Base-by-base conservation (phyloP, 2,329 filamentous ascomycete species). In the Dryadomyces quercivorus region DNA sequence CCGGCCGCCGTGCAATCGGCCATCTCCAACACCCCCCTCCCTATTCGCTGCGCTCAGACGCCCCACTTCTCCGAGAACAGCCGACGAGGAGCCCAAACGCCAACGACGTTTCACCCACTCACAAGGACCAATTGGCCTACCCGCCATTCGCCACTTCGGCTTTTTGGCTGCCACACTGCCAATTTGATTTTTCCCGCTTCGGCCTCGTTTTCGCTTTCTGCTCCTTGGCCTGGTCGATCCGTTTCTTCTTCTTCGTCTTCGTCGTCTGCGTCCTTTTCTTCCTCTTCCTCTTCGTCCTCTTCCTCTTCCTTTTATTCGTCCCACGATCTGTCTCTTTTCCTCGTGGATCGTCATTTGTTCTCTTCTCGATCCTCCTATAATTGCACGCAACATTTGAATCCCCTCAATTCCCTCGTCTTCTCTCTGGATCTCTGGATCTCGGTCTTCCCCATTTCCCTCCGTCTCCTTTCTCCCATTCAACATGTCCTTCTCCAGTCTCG, bases 401-500 rank as follows among this genome's bases (percentile, higher is more conserved):
- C 42, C 10, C 16, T 18, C 40, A 44, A 40, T 12, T 43, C 15
- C 22, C 20, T 52, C 26, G 26, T 26, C 20, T 46, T 7, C 43
- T 22, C 15, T 34, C 16, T n/a, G n/a, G n/a, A n/a, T n/a, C n/a
- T n/a, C n/a, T n/a, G n/a, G n/a, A n/a, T n/a, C n/a, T n/a, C n/a
- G n/a, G 36, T 20, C n/a, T 21, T 21, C 36, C 9, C 40, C 3
- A 5, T 51, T 36, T n/a, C n/a, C 18, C 53, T 21, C 2, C 31
- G 59, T 65, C 54, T 31, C n/a, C n/a, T n/a, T n/a, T n/a, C n/a
- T n/a, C n/a, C n/a, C 20, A 3, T 47, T 42, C 60, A 65, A 53
- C 57, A 84, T 85, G 81, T 85, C 81, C 40, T 84, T 85, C 70
- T 85, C 81, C 44, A 82, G 77, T 63, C 78, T 85, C 53, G 79